A percentile compares a stretch with the other conserved stretches of the same genome.
These are phyloP conservation scores for Cryptococcus amylolentus DNA, from an alignment of 1,284 basidiomycete genomes.

Conservation along the genomic window DNA sequence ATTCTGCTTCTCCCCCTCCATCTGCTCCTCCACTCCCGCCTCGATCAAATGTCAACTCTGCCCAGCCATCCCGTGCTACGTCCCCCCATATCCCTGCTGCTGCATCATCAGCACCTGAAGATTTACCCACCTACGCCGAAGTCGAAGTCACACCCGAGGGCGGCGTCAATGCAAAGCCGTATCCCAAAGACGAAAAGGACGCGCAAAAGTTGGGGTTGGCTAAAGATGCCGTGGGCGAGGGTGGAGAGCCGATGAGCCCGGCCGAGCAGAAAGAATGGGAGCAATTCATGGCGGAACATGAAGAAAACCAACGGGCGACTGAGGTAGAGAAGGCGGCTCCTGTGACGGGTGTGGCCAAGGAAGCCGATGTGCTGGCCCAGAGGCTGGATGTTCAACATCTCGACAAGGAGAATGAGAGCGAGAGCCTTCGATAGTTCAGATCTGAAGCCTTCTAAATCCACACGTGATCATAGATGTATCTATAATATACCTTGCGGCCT, in stretches of 20 bases:
- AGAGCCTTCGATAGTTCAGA: not conserved
- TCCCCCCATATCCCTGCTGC: too few species aligned
- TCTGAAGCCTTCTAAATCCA: too few species aligned
- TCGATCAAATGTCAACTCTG: not conserved
- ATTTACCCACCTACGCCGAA: too few species aligned
- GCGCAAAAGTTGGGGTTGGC: not conserved
- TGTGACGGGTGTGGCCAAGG: not conserved
- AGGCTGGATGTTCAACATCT: constrained; percentile 2
- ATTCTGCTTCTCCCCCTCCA: constrained; percentile 14
- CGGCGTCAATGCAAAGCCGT: too few species aligned
- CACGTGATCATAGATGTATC: too few species aligned
- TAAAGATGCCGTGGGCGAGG: constrained; percentile 7
- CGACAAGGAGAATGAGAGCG: not conserved
- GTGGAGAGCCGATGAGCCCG: constrained; percentile 22
- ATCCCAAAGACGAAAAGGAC: constrained; percentile 1
- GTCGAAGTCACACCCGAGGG: too few species aligned
- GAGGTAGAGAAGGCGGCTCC: not conserved
- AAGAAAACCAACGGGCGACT: not conserved
- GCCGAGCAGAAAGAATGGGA: constrained; percentile 28
- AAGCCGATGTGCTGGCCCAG: not conserved
- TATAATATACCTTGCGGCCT: too few species aligned
- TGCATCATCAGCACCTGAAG: not conserved
- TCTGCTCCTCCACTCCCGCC: not conserved
- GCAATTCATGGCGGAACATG: constrained; percentile 12
- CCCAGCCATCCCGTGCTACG: not conserved